phyloP scores from a whole-genome alignment of 495 filamentous ascomycete genomes.

The Neurospora hispaniola region DNA sequence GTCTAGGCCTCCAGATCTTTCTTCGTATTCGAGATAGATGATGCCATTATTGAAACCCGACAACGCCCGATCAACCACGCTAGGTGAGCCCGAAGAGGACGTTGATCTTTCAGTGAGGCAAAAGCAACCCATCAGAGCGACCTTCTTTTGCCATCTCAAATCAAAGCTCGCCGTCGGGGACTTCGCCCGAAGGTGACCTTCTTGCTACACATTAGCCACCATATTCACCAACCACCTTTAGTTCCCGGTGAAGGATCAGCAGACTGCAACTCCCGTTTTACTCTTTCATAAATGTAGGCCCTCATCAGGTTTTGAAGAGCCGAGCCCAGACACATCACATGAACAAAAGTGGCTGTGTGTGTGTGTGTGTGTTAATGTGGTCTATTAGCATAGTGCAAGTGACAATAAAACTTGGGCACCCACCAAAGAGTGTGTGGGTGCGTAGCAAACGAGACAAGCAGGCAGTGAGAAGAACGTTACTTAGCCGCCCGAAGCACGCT shows the following conservation, averaged over 20 bases:
- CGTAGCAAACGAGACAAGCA: neutral
- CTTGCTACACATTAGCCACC: neutral
- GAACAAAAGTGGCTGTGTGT: neutral
- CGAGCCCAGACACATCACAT: neutral
- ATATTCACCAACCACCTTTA: neutral
- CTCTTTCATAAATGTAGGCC: neutral
- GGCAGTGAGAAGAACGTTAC: neutral
- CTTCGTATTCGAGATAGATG: neutral
- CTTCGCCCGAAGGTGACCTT: neutral
- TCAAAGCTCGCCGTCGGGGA: neutral
- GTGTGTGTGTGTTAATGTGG: neutral
- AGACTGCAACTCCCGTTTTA: neutral
- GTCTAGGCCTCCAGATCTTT: neutral
- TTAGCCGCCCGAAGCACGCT: neutral
- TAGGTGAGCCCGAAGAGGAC: neutral
- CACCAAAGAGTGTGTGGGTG: neutral
- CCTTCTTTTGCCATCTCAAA: neutral
- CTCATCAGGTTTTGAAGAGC: neutral
- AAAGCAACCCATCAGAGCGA: neutral
- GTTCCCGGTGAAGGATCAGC: neutral
- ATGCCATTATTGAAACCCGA: neutral
- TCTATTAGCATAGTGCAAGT: neutral
- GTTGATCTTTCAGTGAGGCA: neutral
- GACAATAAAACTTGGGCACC: neutral
- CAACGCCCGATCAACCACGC: neutral